Percentiles rank a stretch among this genome's conserved stretches.
Conservation (phyloP, 2,329 filamentous ascomycete genomes). For the Hymenoscyphus linearis region DNA sequence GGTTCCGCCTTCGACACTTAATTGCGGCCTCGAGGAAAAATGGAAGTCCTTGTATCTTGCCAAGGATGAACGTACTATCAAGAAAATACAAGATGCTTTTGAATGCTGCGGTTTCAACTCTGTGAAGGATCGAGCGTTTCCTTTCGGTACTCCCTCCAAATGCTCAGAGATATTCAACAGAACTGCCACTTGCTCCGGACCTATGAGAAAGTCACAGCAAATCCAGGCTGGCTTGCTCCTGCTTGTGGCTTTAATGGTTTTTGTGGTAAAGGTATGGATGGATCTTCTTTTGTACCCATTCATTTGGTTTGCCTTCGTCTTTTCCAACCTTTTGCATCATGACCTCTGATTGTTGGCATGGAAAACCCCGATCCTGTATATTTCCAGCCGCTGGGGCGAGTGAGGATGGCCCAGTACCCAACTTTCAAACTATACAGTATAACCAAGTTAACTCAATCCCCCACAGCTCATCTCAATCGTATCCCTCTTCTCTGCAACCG, state of each 20-base stretch:
- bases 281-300: too few species aligned
- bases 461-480: slow-evolving; percentile 22
- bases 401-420: not conserved
- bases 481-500: slow-evolving; percentile 24
- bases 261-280: slow-evolving; percentile 49
- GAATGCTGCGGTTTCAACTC: slow-evolving; percentile 61
- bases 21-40: slow-evolving; percentile 50
- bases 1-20: slow-evolving; percentile 22
- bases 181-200: slow-evolving; percentile 42
- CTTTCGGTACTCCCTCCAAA: slow-evolving; percentile 40
- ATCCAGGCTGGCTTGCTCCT: slow-evolving; percentile 50
- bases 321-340: not conserved
- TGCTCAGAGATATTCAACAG: slow-evolving; percentile 39
- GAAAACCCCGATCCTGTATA: not conserved
- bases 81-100: slow-evolving; percentile 59
- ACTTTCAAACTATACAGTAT: not conserved
- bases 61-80: slow-evolving; percentile 47
- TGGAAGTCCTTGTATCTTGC: slow-evolving; percentile 51
- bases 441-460: not conserved
- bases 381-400: not conserved
- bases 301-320: too few species aligned
- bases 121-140: slow-evolving; percentile 55
- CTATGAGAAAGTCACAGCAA: slow-evolving; percentile 53
- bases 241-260: slow-evolving; percentile 46
- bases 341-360: not conserved